These are phyloP conservation scores for Diplocarpon rosae DNA, from an alignment of 2,329 filamentous ascomycete genomes.

Conservation along the genomic window DNA sequence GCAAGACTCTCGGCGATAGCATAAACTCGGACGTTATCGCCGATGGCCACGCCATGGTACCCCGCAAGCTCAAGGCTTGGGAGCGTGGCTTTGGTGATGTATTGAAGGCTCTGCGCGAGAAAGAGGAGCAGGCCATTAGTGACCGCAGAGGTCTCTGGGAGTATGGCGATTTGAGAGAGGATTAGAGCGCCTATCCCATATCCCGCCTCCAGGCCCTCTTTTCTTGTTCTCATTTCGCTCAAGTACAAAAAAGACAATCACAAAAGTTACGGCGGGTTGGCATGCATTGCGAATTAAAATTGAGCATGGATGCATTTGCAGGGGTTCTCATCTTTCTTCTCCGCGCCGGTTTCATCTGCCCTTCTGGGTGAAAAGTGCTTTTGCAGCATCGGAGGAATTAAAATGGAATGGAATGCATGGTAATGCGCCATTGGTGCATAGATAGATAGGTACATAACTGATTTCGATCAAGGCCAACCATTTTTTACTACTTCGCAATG, in stretches of 20 bases:
- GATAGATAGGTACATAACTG: too few relatives aligned
- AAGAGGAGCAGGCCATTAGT: slow-evolving; percentile 69
- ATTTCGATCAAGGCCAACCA: too few relatives aligned
- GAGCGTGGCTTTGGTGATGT: slow-evolving; percentile 68
- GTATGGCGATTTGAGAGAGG: slow-evolving; percentile 92
- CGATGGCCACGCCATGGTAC: slow-evolving; percentile 82
- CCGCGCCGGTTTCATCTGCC: too few relatives aligned
- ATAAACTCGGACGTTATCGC: slow-evolving; percentile 81
- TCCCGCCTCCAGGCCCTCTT: background rate
- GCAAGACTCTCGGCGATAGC: slow-evolving; percentile 58
- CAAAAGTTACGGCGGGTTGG: background rate
- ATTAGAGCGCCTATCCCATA: slow-evolving; percentile 36
- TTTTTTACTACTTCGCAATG: too few relatives aligned
- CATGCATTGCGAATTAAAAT: background rate
- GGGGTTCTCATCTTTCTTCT: too few relatives aligned
- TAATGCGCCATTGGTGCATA: too few relatives aligned
- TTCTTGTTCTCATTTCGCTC: background rate
- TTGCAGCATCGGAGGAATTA: too few relatives aligned
- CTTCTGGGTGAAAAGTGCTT: too few relatives aligned
- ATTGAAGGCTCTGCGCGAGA: slow-evolving; percentile 59
- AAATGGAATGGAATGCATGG: too few relatives aligned
- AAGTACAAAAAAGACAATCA: background rate
- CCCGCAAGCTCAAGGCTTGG: slow-evolving; percentile 83
- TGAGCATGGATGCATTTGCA: background rate
- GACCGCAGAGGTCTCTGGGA: slow-evolving; percentile 89